Base-by-base conservation (phyloP, 345 rosid species). In the Mangifera indica region DNA sequence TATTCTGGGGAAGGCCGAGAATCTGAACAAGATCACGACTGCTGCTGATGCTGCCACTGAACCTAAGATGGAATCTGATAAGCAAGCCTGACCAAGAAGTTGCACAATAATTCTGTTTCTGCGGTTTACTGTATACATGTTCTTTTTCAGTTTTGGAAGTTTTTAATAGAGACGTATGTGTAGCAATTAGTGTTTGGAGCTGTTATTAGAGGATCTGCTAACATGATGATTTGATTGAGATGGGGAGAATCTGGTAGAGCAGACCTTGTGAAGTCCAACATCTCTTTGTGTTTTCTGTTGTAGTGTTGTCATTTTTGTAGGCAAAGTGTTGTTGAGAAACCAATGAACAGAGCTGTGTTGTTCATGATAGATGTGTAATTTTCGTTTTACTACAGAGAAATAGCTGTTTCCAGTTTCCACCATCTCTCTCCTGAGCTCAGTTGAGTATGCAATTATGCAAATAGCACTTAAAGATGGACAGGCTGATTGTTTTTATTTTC, bases 1-100 rank as follows among this genome's bases (percentile, higher is more conserved):
- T 56, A 22, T 75, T 55, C 58, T 79, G 71, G 73, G 32, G 61
- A 79, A 72, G 69, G 67, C 73, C 49, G 76, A 74, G 61, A 72
- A 70, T 59, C 34, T 46, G 55, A 72, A 34, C 32, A 45, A 15
- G 18, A 48, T 34, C 51, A 63, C 21, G 26, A 57, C 29, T 34
- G 63, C 26, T 49, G 42, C 10, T 37, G 42, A 37, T 37, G 8
- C 42, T 37, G 13, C 32, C 10, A 40, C 49, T 58, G 58, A 67
- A 69, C 49, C 72, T 2, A 44, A 20, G 18, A 40, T 59, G 42
- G 37, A 29, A 17, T 49, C 34, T 57, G 60, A 54, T 22, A 24
- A 37, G 42, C 42, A 37, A 44, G 11, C 71, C 44, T 48, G 46
- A 62, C 22, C 15, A 20, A 32, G 52, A 60, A 60, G 49, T 37